These are phyloP conservation scores for Penicillium occitanis DNA, from an alignment of 2,329 filamentous ascomycete species.

Conservation along the genomic window DNA sequence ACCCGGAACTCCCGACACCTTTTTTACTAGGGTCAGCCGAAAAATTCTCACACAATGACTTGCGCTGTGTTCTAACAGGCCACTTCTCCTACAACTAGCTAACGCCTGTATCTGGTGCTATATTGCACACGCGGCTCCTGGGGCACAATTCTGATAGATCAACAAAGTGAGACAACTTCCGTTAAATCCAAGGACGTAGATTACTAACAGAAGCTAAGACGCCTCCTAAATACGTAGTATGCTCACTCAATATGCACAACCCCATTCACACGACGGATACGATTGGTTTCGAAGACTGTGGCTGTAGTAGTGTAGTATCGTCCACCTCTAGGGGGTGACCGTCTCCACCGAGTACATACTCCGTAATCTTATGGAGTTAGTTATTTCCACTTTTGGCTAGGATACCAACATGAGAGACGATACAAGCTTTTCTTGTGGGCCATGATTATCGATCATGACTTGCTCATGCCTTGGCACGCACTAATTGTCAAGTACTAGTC, in stretches of 20 bases:
- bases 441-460: neutral
- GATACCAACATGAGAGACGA: neutral
- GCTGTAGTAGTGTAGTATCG: neutral
- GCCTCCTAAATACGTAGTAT: neutral
- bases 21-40: neutral
- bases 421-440: neutral
- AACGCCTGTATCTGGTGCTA: neutral
- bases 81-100: neutral
- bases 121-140: neutral
- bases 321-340: neutral
- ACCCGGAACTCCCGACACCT: no score
- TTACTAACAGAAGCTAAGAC: neutral
- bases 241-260: neutral
- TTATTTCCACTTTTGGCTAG: neutral
- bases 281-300: neutral
- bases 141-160: neutral
- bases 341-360: neutral
- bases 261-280: neutral
- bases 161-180: neutral
- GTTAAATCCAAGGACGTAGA: neutral
- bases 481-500: neutral
- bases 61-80: neutral
- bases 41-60: neutral
- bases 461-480: neutral
- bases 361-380: neutral